A percentile compares a stretch with the other conserved stretches of the same genome.
Conservation (phyloP, 345 rosid genomes). For the Rhodamnia argentea region DNA sequence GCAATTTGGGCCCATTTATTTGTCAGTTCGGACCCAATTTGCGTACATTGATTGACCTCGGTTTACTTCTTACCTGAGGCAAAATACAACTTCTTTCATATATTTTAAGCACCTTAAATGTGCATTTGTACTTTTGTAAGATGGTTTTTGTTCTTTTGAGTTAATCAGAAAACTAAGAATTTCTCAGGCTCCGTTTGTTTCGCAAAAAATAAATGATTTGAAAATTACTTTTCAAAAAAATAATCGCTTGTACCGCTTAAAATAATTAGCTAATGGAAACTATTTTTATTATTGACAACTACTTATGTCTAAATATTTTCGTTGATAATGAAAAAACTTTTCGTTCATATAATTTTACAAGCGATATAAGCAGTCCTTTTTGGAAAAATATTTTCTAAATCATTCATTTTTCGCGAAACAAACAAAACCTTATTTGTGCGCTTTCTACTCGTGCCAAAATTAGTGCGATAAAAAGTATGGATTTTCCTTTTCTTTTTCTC, state of each 20-base stretch:
- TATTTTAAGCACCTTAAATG: neutral
- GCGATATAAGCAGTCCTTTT: too few species aligned
- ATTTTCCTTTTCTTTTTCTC: neutral
- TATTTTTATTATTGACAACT: too few species aligned
- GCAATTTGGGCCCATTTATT: neutral
- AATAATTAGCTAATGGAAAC: too few species aligned
- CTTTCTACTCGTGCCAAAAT: neutral
- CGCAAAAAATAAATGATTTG: too few species aligned
- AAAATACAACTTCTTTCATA: neutral
- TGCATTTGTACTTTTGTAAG: neutral
- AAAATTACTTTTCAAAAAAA: too few species aligned
- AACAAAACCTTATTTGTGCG: too few species aligned
- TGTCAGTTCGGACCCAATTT: neutral
- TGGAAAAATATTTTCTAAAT: too few species aligned
- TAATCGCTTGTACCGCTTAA: too few species aligned
- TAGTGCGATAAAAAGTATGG: neutral
- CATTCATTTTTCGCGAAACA: too few species aligned
- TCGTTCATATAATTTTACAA: too few species aligned
- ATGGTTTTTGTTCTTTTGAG: neutral
- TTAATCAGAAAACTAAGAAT: neutral
- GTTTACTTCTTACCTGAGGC: neutral
- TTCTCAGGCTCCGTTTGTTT: neutral
- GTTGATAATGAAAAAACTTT: too few species aligned
- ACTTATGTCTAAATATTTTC: too few species aligned
- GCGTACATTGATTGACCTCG: neutral